Percentiles rank a stretch among this genome's conserved stretches.
phyloP scores from a whole-genome alignment of 805 yeast species.

The Debaryomyces prosopidis region DNA sequence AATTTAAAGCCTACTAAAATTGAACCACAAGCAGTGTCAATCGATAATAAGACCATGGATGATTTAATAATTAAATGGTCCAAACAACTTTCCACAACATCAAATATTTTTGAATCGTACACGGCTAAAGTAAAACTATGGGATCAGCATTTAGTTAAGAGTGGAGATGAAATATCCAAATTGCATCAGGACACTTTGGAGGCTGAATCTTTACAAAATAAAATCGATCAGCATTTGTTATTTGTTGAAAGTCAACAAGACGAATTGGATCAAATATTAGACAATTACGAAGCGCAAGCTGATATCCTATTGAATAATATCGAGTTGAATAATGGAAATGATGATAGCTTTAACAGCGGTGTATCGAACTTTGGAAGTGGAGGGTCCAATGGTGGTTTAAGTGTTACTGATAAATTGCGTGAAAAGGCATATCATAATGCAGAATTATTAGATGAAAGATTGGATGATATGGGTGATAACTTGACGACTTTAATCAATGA shows the following conservation, averaged over 20 bases:
- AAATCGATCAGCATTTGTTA: slow-evolving; percentile 81
- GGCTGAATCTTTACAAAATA: slow-evolving; percentile 82
- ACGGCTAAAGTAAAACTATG: slow-evolving; percentile 75
- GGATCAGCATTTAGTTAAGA: slow-evolving; percentile 81
- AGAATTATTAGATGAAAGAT: slow-evolving; percentile 75
- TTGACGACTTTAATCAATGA: slow-evolving; percentile 75
- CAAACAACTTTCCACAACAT: slow-evolving; percentile 70
- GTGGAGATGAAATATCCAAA: slow-evolving; percentile 81
- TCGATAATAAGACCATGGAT: slow-evolving; percentile 89
- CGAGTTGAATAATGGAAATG: slow-evolving; percentile 20
- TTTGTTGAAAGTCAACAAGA: slow-evolving; percentile 92
- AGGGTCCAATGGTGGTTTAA: slow-evolving; percentile 22
- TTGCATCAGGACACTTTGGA: slow-evolving; percentile 73
- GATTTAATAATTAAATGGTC: slow-evolving; percentile 95
- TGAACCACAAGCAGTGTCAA: slow-evolving; percentile 68
- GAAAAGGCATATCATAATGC: slow-evolving; percentile 88
- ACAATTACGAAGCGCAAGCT: slow-evolving; percentile 78
- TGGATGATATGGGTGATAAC: slow-evolving; percentile 76
- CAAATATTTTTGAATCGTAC: slow-evolving; percentile 72
- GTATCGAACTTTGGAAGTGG: slow-evolving; percentile 14
- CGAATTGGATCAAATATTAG: slow-evolving; percentile 79
- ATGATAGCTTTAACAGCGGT: slow-evolving; percentile 6
- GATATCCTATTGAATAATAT: slow-evolving; percentile 47
- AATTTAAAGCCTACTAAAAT: slow-evolving; percentile 52
- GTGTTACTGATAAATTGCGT: slow-evolving; percentile 79